These are phyloP conservation scores for Euryodendron excelsum DNA, from an alignment of 148 eudicot species.

Conservation along the genomic window DNA sequence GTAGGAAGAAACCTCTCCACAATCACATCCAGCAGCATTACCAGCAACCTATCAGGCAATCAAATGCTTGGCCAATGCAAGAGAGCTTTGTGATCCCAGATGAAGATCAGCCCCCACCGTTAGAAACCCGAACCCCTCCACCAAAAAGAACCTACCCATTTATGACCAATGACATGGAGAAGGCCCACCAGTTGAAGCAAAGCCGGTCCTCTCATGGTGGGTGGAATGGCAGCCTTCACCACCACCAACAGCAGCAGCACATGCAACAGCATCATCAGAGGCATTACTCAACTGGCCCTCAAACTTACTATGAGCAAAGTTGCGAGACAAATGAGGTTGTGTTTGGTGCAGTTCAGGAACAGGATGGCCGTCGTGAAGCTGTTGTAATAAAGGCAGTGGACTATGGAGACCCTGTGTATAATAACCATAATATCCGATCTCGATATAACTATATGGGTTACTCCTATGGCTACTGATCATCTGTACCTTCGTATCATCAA, in stretches of 20 bases:
- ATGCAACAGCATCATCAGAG: slow-evolving; percentile 50
- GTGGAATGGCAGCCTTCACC: slow-evolving; percentile 33
- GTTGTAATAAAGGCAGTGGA: slow-evolving; percentile 89
- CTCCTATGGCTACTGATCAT: slow-evolving; percentile 53
- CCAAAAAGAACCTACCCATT: slow-evolving; percentile 30
- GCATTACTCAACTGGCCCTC: slow-evolving; percentile 43
- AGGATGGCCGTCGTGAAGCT: slow-evolving; percentile 63
- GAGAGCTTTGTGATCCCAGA: slow-evolving; percentile 54
- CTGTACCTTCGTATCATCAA: background rate
- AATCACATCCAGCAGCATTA: slow-evolving; percentile 35
- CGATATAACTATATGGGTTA: slow-evolving; percentile 82
- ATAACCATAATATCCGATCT: slow-evolving; percentile 51
- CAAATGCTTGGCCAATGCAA: slow-evolving; percentile 58
- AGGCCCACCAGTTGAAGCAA: slow-evolving; percentile 40
- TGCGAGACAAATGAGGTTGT: slow-evolving; percentile 71
- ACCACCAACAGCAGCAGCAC: slow-evolving; percentile 37
- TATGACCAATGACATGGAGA: slow-evolving; percentile 37
- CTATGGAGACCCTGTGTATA: slow-evolving; percentile 52
- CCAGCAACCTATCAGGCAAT: slow-evolving; percentile 38
- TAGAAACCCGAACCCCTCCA: slow-evolving; percentile 42
- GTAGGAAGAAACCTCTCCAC: slow-evolving; percentile 40
- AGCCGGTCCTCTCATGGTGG: slow-evolving; percentile 36
- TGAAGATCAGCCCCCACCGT: slow-evolving; percentile 56
- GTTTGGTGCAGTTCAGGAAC: slow-evolving; percentile 87
- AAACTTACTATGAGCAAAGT: slow-evolving; percentile 46